phyloP scores from a whole-genome alignment of 495 filamentous ascomycete species.

The Bombardia bombarda region DNA sequence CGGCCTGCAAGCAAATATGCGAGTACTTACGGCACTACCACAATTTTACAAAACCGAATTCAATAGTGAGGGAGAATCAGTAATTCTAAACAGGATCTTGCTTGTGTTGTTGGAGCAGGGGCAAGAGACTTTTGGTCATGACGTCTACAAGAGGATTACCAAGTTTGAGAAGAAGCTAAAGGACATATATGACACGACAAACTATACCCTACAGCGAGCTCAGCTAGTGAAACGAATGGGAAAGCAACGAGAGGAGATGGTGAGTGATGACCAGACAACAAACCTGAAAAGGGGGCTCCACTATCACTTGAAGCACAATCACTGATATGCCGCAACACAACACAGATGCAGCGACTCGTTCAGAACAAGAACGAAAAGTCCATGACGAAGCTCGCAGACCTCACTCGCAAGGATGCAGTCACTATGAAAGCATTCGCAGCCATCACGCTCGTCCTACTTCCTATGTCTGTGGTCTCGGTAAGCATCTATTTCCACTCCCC shows the following conservation, averaged over 20 bases:
- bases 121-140: too few relatives aligned
- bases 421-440: conserved; percentile 1
- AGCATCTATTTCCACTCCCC: too few relatives aligned
- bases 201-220: background rate
- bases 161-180: background rate
- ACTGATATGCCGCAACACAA: too few relatives aligned
- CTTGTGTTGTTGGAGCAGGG: too few relatives aligned
- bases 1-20: conserved; percentile 2
- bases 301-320: too few relatives aligned
- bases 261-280: too few relatives aligned
- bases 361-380: conserved; percentile 1
- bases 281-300: too few relatives aligned
- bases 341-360: conserved; percentile 3
- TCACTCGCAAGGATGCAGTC: conserved; percentile 2
- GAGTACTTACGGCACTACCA: background rate
- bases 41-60: too few relatives aligned
- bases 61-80: too few relatives aligned
- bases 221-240: background rate
- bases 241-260: background rate
- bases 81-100: too few relatives aligned
- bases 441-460: conserved; percentile 7
- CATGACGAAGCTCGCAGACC: background rate
- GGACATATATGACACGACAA: background rate
- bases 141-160: too few relatives aligned
- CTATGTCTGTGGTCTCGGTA: conserved; percentile 8